Percentiles rank a stretch among this genome's conserved stretches.
These are phyloP conservation scores for Eragrostis tef DNA, from an alignment of 202 grass and related monocot genomes.

Conservation along the genomic window DNA sequence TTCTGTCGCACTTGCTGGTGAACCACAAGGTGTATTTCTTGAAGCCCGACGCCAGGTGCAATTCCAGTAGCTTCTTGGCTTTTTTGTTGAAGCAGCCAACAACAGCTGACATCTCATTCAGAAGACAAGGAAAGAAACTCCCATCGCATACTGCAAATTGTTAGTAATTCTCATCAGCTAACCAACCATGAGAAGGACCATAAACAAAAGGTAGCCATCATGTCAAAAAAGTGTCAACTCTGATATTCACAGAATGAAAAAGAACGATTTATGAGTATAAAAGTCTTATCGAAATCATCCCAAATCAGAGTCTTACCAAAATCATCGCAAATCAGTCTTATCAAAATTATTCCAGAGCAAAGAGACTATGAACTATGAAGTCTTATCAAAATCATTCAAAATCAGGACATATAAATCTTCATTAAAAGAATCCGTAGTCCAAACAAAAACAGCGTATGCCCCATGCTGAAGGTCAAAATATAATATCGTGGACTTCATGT, in stretches of 20 bases:
- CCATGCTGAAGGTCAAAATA: background rate
- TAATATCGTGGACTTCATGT: background rate
- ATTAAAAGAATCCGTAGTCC: background rate
- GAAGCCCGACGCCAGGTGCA: constrained; percentile 78
- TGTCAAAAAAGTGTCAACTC: background rate
- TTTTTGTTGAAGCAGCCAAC: constrained; percentile 81
- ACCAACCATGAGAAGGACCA: background rate
- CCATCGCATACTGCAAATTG: constrained; percentile 77
- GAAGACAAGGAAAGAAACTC: constrained; percentile 79
- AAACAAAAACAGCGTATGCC: background rate
- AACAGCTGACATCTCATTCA: constrained; percentile 75
- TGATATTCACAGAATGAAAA: background rate
- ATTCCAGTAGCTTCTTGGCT: constrained; percentile 73
- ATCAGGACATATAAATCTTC: background rate
- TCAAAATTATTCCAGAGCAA: background rate
- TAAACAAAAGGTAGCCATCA: background rate
- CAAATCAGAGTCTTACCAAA: background rate
- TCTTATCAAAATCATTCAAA: background rate
- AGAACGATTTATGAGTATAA: background rate
- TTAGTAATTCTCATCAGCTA: constrained; percentile 6
- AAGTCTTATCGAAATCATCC: background rate
- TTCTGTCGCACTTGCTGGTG: constrained; percentile 46
- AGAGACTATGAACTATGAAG: no score
- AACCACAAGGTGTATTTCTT: constrained; percentile 66
- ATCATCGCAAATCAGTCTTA: background rate